Percentiles rank a stretch among this genome's conserved stretches.
These are phyloP conservation scores for Andrographis paniculata DNA, from an alignment of 305 asterid species.

Conservation along the genomic window DNA sequence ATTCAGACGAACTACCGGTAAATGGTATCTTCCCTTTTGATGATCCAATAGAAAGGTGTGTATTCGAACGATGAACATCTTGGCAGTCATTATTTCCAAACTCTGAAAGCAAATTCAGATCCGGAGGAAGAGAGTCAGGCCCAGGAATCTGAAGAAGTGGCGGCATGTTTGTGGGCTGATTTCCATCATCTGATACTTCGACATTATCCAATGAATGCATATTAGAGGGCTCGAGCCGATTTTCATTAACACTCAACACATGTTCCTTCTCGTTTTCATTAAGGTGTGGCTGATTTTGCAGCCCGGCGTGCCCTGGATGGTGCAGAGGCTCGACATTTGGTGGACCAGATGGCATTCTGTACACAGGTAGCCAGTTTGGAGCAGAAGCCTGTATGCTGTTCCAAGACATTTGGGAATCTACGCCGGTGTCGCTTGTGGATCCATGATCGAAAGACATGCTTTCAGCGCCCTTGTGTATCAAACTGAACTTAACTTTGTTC, in stretches of 20 bases:
- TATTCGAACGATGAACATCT: constrained; percentile 34
- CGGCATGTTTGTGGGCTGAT: constrained; percentile 25
- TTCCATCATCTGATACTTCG: constrained; percentile 25
- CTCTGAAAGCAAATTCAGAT: constrained; percentile 42
- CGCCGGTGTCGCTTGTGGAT: constrained; percentile 42
- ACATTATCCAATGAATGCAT: constrained; percentile 33
- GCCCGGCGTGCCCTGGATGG: constrained; percentile 35
- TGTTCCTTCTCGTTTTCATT: constrained; percentile 42
- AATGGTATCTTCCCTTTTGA: constrained; percentile 30
- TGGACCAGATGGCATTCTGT: constrained; percentile 32
- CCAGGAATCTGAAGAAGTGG: constrained; percentile 33
- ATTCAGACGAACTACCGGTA: constrained; percentile 33
- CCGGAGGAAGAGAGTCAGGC: constrained; percentile 32
- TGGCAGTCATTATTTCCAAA: constrained; percentile 42
- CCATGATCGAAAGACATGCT: constrained; percentile 57
- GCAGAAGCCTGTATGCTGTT: constrained; percentile 42
- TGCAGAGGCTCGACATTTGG: constrained; percentile 28
- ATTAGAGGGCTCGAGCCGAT: constrained; percentile 28
- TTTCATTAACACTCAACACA: constrained; percentile 33
- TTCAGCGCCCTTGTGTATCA: constrained; percentile 67
- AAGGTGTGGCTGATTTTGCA: constrained; percentile 34
- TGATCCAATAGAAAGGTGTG: constrained; percentile 30
- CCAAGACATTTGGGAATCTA: constrained; percentile 73
- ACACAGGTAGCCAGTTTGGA: constrained; percentile 39
- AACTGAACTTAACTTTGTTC: constrained; percentile 47